Evolutionary conservation across 2,329 filamentous ascomycete genomes (phyloP).

Genomic region (Colletotrichum melonis): DNA sequence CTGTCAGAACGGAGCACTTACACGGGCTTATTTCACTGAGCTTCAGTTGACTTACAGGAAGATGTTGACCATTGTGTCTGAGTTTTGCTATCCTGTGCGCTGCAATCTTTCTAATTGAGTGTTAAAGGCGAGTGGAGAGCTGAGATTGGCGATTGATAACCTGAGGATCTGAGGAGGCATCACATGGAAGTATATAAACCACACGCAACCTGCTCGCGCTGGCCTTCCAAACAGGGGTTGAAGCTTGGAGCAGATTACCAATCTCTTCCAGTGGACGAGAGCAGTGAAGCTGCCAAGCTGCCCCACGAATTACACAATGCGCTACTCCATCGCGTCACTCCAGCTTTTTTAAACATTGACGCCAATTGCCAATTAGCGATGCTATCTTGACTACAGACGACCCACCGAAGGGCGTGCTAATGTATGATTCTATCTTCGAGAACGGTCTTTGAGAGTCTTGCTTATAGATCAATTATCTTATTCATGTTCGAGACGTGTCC

Average conservation of each 20-base stretch:
- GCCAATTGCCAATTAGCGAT: background rate
- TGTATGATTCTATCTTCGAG: background rate
- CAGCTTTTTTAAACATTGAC: background rate
- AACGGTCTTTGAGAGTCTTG: background rate
- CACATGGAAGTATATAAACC: background rate
- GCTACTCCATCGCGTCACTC: slow-evolving; percentile 4
- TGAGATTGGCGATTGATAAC: background rate
- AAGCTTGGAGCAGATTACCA: slow-evolving; percentile 1
- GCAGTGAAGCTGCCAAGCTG: background rate
- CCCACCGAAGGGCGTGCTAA: background rate
- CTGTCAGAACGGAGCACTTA: background rate
- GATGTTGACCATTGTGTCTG: slow-evolving; percentile 16
- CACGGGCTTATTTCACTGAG: background rate
- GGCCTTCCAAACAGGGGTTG: slow-evolving; percentile 9
- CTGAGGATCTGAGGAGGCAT: background rate
- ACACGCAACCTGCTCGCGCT: background rate
- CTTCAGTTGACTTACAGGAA: slow-evolving; percentile 13
- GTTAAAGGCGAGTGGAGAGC: too few relatives aligned
- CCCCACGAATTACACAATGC: slow-evolving; percentile 10
- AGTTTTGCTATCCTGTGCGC: background rate
- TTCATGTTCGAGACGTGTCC: too few relatives aligned
- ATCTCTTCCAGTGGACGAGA: background rate
- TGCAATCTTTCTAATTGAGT: background rate
- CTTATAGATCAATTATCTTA: background rate
- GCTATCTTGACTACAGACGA: background rate